Conservation (phyloP, 371 early-diverging fungal genomes). For the Mortierella sp. region DNA sequence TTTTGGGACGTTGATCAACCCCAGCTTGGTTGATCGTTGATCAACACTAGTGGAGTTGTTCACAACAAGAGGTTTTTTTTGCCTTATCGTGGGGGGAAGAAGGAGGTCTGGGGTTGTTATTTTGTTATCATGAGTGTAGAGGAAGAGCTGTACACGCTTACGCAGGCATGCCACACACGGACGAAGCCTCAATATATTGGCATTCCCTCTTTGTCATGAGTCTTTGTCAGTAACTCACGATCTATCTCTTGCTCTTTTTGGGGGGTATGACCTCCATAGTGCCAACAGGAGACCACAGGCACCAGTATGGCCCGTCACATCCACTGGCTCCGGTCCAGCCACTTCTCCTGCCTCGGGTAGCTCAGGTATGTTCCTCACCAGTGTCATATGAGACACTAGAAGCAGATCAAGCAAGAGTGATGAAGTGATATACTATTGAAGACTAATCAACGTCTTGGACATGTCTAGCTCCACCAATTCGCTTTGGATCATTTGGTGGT, state of each 20-base stretch:
- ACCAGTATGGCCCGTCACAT: constrained; percentile 19
- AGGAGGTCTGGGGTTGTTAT: too few species aligned
- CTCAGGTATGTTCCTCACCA: constrained; percentile 15
- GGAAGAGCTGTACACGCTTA: too few species aligned
- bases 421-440: too few species aligned
- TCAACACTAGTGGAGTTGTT: too few species aligned
- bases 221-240: constrained; percentile 1
- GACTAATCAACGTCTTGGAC: constrained; percentile 12
- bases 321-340: constrained; percentile 6
- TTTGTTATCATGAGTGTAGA: too few species aligned
- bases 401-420: neutral
- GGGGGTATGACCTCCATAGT: constrained; percentile 30
- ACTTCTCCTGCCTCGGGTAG: constrained; percentile 4
- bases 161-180: too few species aligned
- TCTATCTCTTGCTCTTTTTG: neutral
- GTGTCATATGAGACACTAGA: too few species aligned
- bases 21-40: too few species aligned
- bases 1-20: too few species aligned
- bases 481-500: constrained; percentile 68
- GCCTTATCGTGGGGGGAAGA: too few species aligned
- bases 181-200: too few species aligned
- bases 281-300: constrained; percentile 50
- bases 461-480: constrained; percentile 54
- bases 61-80: too few species aligned
- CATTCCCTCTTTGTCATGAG: neutral